Conservation (phyloP, 2,329 filamentous ascomycete genomes). For the Beauveria bassiana region DNA sequence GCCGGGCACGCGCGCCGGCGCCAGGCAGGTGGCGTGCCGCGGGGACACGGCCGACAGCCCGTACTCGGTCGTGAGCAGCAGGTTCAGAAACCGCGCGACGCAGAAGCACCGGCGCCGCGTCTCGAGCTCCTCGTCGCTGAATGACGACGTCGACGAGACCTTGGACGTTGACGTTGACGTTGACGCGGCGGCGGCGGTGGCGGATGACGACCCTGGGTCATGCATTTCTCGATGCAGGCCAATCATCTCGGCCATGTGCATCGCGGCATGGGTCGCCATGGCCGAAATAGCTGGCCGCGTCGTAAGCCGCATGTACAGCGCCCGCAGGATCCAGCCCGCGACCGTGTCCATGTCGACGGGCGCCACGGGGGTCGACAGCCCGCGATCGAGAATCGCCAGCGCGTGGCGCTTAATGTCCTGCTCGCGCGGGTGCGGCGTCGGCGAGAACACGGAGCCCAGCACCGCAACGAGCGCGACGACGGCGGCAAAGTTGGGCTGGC, state of each 20-base stretch:
- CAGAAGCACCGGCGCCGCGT: conserved; percentile 11
- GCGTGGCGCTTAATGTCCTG: conserved; percentile 9
- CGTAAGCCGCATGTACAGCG: conserved; percentile 14
- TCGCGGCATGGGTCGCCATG: conserved; percentile 13
- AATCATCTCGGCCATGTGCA: conserved; percentile 14
- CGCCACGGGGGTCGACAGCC: conserved; percentile 6
- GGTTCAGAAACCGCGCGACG: conserved; percentile 14
- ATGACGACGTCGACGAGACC: not conserved
- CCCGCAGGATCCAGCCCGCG: conserved; percentile 15
- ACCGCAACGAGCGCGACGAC: conserved; percentile 12
- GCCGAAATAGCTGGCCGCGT: conserved; percentile 14
- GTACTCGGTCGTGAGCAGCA: conserved; percentile 14
- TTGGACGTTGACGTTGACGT: not conserved
- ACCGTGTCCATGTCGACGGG: conserved; percentile 13
- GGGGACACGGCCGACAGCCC: conserved; percentile 9
- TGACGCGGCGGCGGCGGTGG: not conserved
- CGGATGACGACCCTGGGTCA: not conserved
- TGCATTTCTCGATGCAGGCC: conserved; percentile 13
- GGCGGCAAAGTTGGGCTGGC: conserved; percentile 11
- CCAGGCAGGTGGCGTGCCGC: not conserved
- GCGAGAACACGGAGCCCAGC: conserved; percentile 14
- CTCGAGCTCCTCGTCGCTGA: conserved; percentile 10
- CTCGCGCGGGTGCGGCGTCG: conserved; percentile 11
- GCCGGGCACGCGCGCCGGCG: not conserved
- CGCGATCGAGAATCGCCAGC: conserved; percentile 10